Percentiles rank a stretch among this genome's conserved stretches.
These are phyloP conservation scores for Cynara cardunculus DNA, from an alignment of 129 eudicot genomes.

Conservation along the genomic window DNA sequence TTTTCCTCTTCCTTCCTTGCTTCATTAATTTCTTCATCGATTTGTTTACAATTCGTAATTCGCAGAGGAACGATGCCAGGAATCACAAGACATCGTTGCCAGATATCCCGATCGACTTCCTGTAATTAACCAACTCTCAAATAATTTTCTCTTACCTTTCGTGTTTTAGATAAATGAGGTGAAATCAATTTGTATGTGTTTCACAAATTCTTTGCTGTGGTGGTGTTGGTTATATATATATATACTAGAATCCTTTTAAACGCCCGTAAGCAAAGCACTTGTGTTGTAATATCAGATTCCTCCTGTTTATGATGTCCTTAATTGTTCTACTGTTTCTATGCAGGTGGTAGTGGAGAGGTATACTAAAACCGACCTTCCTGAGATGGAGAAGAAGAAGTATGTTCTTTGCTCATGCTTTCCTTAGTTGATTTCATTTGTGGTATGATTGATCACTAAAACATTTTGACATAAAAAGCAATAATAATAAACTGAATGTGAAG, in stretches of 20 bases:
- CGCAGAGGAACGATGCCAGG: conserved; percentile 71
- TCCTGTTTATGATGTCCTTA: neutral
- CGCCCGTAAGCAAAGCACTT: neutral
- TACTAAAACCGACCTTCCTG: conserved; percentile 87
- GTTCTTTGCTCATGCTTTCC: conserved; percentile 23
- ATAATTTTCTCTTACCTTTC: neutral
- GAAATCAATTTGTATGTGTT: neutral
- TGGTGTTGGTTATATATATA: too few relatives aligned
- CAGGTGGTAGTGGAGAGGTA: conserved; percentile 91
- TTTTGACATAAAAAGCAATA: neutral
- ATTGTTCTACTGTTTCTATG: neutral
- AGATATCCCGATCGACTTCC: conserved; percentile 87
- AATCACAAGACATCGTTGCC: conserved; percentile 81
- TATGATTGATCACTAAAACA: neutral
- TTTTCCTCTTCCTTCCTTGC: neutral
- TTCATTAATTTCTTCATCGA: neutral
- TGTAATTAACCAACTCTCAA: conserved; percentile 29
- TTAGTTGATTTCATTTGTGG: neutral
- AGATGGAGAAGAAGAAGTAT: conserved; percentile 93
- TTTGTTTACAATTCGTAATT: neutral
- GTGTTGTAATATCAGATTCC: neutral
- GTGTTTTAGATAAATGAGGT: neutral
- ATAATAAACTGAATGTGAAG: neutral
- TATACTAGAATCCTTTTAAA: neutral
- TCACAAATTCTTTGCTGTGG: neutral